These are phyloP conservation scores for Fonsecaea erecta DNA, from an alignment of 2,329 filamentous ascomycete species.

Conservation along the genomic window DNA sequence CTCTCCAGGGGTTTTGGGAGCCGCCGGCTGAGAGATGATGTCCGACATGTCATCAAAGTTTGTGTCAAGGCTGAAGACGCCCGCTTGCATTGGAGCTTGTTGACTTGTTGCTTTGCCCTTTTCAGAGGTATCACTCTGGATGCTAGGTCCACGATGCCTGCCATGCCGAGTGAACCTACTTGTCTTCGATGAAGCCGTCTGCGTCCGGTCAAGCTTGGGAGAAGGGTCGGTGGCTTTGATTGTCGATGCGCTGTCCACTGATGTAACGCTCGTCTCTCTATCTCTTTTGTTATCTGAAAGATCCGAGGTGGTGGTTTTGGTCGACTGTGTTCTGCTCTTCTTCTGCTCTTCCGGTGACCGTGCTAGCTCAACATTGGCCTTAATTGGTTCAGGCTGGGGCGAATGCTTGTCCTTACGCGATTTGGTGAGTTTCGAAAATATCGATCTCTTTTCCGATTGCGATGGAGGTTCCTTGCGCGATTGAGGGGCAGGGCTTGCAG, in stretches of 20 bases:
- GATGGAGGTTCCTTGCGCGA: slow-evolving; percentile 53
- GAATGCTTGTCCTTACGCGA: slow-evolving; percentile 52
- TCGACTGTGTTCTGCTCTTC: slow-evolving; percentile 28
- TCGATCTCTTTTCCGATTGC: slow-evolving; percentile 50
- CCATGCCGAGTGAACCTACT: slow-evolving; percentile 32
- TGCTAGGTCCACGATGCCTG: slow-evolving; percentile 32
- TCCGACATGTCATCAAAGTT: slow-evolving; percentile 90
- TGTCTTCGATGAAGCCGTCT: slow-evolving; percentile 35
- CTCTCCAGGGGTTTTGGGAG: slow-evolving; percentile 67
- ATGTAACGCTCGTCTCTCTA: slow-evolving; percentile 41
- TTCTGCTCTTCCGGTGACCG: slow-evolving; percentile 35
- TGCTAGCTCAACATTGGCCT: slow-evolving; percentile 34
- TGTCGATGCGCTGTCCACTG: slow-evolving; percentile 41
- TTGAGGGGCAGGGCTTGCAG: slow-evolving; percentile 80
- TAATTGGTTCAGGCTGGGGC: slow-evolving; percentile 37
- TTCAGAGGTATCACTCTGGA: slow-evolving; percentile 55
- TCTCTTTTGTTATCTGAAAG: slow-evolving; percentile 32
- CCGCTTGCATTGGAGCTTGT: slow-evolving; percentile 51
- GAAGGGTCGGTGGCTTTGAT: slow-evolving; percentile 38
- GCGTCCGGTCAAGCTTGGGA: slow-evolving; percentile 36
- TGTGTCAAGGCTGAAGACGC: slow-evolving; percentile 80
- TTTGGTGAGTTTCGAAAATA: slow-evolving; percentile 58
- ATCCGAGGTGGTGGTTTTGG: slow-evolving; percentile 24
- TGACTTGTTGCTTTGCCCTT: slow-evolving; percentile 52
- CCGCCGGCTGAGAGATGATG: slow-evolving; percentile 72